Evolutionary conservation across 495 filamentous ascomycete species (phyloP), one percentile per base, ranked within the genome.

Genomic region (Xylaria venustula): DNA sequence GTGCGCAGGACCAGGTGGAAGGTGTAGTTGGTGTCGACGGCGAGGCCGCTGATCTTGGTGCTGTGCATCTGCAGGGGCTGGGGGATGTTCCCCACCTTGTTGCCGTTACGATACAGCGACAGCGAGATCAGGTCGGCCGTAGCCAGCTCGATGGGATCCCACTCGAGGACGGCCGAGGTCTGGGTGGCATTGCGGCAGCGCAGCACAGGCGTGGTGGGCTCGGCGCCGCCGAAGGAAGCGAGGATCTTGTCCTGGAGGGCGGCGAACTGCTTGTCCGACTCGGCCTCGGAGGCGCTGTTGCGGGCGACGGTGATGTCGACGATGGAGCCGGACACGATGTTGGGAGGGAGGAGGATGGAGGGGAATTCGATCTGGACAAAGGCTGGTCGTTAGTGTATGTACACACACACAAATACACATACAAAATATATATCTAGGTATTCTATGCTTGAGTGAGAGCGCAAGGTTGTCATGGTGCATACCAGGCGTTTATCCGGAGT

Each of bases 281-380:
- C 80, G 53, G 81, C 63, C 79, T 99, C 94, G 37, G 92, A 89
- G 51, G 76, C 71, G 55, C 85, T 78, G 75, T 99, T 99, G 72
- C 93, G 92, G 54, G 90, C 79, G 69, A 98, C 94, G 58, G 90
- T 93, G 74, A 99, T 97, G 73, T 99, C 95, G 72, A 99, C 95
- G 68, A 98, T 98, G 69, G 88, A 92, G 67, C 94, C 94, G 22
- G 91, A 96, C 58, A 90, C 83, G 74, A 98, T 99, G 67, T 96
- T 91, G 51, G 89, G 88, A 0, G 94, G 94, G 28, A 99, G 89
- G 47, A 99, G 90, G 60, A 98, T 96, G 32, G 95, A 98, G 50
- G 94, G 94, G 71, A 98, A 99, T 79, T 99, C 94, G 68, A 98
- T 98, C 94, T 98, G 69, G n/a, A 65, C n/a, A n/a, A n/a, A n/a